Conservation (phyloP, 768 basidiomycete species). For the Boletus rubroflammeus region DNA sequence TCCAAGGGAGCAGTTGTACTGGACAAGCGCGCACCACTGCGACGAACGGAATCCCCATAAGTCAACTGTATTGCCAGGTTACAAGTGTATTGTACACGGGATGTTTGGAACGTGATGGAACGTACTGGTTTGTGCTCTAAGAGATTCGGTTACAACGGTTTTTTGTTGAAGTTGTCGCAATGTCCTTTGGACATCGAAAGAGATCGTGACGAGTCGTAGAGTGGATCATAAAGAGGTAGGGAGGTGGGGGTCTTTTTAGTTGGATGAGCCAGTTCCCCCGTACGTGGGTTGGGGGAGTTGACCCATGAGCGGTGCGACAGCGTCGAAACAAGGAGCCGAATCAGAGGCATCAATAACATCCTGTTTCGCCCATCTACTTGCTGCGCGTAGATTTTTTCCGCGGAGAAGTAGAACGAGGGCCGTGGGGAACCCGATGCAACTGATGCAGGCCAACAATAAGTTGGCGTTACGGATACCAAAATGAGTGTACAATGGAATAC, state of each 20-base stretch:
- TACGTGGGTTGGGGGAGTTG: conserved; percentile 9
- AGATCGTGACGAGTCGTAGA: conserved; percentile 1
- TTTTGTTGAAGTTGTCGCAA: no score
- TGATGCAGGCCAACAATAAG: conserved; percentile 20
- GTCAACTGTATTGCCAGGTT: neutral
- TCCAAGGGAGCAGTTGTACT: neutral
- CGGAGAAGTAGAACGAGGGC: conserved; percentile 14
- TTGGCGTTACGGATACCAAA: conserved; percentile 19
- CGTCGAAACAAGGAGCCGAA: neutral
- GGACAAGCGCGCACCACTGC: neutral
- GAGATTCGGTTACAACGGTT: neutral
- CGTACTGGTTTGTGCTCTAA: neutral
- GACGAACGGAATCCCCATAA: neutral
- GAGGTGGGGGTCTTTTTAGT: neutral
- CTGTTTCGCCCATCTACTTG: conserved; percentile 22
- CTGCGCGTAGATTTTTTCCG: conserved; percentile 13
- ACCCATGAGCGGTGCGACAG: conserved; percentile 4
- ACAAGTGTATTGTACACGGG: neutral
- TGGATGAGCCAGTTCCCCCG: conserved; percentile 6
- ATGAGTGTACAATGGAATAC: conserved; percentile 14
- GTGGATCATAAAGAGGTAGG: neutral
- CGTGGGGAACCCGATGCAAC: conserved; percentile 17
- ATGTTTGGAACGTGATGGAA: neutral
- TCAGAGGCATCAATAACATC: neutral
- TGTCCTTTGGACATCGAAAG: neutral